Percentiles rank a stretch among this genome's conserved stretches.
These are phyloP conservation scores for Blepharisma japonicum DNA, from an alignment of 73 alveolate genomes.

Conservation along the genomic window DNA sequence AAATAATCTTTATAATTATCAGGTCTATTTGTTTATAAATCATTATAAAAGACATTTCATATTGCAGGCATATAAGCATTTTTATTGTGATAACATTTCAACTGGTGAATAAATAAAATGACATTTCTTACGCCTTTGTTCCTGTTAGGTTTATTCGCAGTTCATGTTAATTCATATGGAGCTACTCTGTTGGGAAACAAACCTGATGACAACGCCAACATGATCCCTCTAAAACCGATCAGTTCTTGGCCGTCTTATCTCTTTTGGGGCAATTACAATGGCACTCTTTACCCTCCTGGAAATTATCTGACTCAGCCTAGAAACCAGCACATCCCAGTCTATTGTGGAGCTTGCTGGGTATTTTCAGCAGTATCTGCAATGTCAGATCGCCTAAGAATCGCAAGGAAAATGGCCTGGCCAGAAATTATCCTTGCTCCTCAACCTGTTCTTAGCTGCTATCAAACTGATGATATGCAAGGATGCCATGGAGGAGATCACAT, in stretches of 20 bases:
- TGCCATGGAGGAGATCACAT: slow-evolving; percentile 83
- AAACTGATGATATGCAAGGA: slow-evolving; percentile 51
- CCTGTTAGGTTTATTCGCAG: too few relatives aligned
- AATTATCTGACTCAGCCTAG: slow-evolving; percentile 64
- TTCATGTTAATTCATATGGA: too few relatives aligned
- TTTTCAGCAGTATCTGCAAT: slow-evolving; percentile 75
- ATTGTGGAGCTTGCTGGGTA: slow-evolving; percentile 95
- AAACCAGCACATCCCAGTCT: slow-evolving; percentile 73
- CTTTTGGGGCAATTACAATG: slow-evolving; percentile 73
- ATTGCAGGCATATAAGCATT: too few relatives aligned
- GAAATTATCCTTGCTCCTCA: slow-evolving; percentile 74
- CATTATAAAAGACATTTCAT: too few relatives aligned
- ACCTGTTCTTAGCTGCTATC: slow-evolving; percentile 72
- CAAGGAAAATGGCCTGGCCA: slow-evolving; percentile 77
- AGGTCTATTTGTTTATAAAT: too few relatives aligned
- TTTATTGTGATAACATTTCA: too few relatives aligned
- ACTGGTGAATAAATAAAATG: too few relatives aligned
- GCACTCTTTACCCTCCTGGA: slow-evolving; percentile 19
- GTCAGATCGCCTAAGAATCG: slow-evolving; percentile 75
- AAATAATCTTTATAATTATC: too few relatives aligned
- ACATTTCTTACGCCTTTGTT: too few relatives aligned
- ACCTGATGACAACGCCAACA: too few relatives aligned
- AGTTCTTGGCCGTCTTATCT: slow-evolving; percentile 44
- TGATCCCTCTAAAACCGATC: neutral
- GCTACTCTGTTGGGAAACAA: too few relatives aligned